Conservation (phyloP, 1,139 yeast species). For the Pichia sp. region DNA sequence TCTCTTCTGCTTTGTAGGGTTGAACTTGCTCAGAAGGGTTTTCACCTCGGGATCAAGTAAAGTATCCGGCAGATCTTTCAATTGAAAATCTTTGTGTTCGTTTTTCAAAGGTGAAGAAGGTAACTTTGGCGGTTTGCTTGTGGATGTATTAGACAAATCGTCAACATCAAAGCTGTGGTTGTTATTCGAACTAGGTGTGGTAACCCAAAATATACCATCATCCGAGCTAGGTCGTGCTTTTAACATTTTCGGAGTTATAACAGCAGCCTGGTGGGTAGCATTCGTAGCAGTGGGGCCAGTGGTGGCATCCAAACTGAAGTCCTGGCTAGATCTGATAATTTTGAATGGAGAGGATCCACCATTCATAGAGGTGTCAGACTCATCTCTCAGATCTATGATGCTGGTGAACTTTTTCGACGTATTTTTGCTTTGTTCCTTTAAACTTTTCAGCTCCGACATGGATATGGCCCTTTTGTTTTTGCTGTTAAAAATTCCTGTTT, state of each 20-base stretch:
- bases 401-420: constrained; percentile 1
- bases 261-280: too few relatives aligned
- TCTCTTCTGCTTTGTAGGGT: background rate
- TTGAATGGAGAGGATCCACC: constrained; percentile 10
- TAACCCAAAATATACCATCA: constrained; percentile 29
- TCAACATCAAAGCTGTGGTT: background rate
- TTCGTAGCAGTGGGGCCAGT: too few relatives aligned
- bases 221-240: constrained; percentile 22
- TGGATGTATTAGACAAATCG: background rate
- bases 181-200: constrained; percentile 19
- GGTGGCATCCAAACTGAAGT: constrained; percentile 11
- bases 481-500: background rate
- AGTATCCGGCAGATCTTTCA: constrained; percentile 4
- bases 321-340: constrained; percentile 12
- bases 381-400: constrained; percentile 5
- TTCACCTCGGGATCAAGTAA: constrained; percentile 24
- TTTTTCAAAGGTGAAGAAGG: constrained; percentile 14
- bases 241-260: constrained; percentile 2
- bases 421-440: constrained; percentile 4
- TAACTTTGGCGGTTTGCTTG: constrained; percentile 1
- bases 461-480: constrained; percentile 10
- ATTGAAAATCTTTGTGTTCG: constrained; percentile 1
- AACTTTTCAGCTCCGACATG: constrained; percentile 2
- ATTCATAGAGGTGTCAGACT: constrained; percentile 8
- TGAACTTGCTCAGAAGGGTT: constrained; percentile 19